Percentiles rank a stretch among this genome's conserved stretches.
phyloP scores from a whole-genome alignment of 257 asterid species.

The Salvia splendens region DNA sequence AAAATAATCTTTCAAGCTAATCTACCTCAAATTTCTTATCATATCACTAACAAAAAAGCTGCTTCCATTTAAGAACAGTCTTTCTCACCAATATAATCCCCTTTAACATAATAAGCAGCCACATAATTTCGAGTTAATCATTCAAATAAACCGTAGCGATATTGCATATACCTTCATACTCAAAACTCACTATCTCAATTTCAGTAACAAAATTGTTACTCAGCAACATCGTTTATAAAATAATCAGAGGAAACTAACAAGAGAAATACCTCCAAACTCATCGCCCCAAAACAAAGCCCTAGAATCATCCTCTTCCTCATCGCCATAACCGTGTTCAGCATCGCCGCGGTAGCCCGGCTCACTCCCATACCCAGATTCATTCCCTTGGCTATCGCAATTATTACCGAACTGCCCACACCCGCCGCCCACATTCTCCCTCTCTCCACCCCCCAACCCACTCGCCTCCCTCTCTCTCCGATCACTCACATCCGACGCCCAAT shows the following conservation, averaged over 20 bases:
- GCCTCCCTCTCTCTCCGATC: conserved; percentile 75
- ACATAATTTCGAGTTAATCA: not conserved
- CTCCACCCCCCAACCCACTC: conserved; percentile 48
- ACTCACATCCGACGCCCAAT: conserved; percentile 95
- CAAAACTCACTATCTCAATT: not conserved
- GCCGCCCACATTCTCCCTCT: conserved; percentile 48
- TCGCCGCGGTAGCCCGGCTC: conserved; percentile 96
- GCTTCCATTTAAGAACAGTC: not conserved
- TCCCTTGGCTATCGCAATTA: conserved; percentile 60
- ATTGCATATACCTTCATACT: not conserved
- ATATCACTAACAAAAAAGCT: not conserved
- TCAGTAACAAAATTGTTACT: conserved; percentile 15
- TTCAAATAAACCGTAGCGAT: not conserved
- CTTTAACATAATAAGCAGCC: not conserved
- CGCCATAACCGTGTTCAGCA: conserved; percentile 81
- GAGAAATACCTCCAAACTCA: conserved; percentile 65
- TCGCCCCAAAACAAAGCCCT: conserved; percentile 79
- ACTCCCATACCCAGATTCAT: conserved; percentile 92
- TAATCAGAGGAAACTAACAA: not conserved
- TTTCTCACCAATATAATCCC: not conserved
- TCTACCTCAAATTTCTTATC: not conserved
- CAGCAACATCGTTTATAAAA: not conserved
- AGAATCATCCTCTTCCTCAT: conserved; percentile 86
- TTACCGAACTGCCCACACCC: conserved; percentile 62
- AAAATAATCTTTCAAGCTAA: conserved; percentile 1